These are phyloP conservation scores for Suhomyces canberraensis DNA, from an alignment of 805 yeast species.

Conservation along the genomic window DNA sequence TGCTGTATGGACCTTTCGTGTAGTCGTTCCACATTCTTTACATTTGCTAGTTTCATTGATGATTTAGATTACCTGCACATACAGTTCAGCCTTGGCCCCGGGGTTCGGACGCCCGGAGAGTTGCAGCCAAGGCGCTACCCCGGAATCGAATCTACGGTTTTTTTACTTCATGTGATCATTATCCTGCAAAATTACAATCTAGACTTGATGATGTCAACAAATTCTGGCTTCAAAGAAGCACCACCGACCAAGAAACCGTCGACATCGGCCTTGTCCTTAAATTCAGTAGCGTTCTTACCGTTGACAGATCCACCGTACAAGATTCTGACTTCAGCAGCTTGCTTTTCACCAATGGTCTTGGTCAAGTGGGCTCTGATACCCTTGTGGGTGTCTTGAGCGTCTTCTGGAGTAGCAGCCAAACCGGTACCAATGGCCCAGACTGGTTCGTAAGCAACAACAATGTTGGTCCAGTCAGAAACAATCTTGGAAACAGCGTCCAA, in stretches of 20 bases:
- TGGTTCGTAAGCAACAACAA: constrained; percentile 98
- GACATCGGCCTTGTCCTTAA: constrained; percentile 89
- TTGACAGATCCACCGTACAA: constrained; percentile 98
- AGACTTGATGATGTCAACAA: constrained; percentile 90
- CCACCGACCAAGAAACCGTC: constrained; percentile 99
- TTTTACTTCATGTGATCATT: no score
- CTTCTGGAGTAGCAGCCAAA: constrained; percentile 96
- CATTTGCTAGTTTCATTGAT: no score
- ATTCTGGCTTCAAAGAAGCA: constrained; percentile 98
- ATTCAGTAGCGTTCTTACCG: constrained; percentile 86
- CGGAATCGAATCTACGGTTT: no score
- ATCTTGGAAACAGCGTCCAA: constrained; percentile 80
- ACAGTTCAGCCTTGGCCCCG: no score
- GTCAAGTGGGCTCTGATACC: constrained; percentile 81
- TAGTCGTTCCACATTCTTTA: no score
- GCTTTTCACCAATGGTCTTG: constrained; percentile 70
- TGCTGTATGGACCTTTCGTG: no score
- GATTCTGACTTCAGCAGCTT: constrained; percentile 80
- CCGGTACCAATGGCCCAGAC: constrained; percentile 99
- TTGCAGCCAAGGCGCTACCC: no score
- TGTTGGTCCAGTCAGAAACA: constrained; percentile 82
- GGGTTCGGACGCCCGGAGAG: background rate
- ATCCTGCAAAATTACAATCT: constrained; percentile 71
- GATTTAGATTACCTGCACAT: no score
- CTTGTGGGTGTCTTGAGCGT: constrained; percentile 94